These are phyloP conservation scores for Atkinsonella texensis DNA, from an alignment of 2,329 filamentous ascomycete genomes.

Conservation along the genomic window DNA sequence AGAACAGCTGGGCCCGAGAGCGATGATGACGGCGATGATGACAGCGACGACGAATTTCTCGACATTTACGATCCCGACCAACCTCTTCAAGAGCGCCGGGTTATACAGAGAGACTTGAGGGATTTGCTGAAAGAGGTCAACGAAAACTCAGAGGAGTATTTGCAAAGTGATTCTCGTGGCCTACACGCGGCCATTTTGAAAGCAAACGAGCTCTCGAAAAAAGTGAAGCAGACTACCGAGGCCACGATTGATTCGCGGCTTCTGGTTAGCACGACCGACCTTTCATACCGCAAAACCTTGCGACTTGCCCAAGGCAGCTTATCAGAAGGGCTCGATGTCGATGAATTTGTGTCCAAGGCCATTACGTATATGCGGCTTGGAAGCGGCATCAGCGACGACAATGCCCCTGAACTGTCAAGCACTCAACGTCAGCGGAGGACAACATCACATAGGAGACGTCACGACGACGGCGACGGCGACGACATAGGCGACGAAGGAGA, in stretches of 20 bases:
- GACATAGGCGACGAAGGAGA: constrained; percentile 63
- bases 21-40: constrained; percentile 9
- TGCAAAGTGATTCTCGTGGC: constrained; percentile 52
- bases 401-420: constrained; percentile 37
- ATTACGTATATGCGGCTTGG: constrained; percentile 75
- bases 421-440: constrained; percentile 35
- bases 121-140: constrained; percentile 45
- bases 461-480: constrained; percentile 39
- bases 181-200: constrained; percentile 53
- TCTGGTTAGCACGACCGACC: constrained; percentile 67
- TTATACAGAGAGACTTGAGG: constrained; percentile 57
- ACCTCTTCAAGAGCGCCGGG: constrained; percentile 58
- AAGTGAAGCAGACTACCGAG: constrained; percentile 79
- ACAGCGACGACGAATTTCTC: constrained; percentile 11
- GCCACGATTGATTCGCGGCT: constrained; percentile 84
- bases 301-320: constrained; percentile 62
- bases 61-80: constrained; percentile 74
- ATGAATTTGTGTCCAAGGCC: constrained; percentile 85
- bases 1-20: constrained; percentile 9
- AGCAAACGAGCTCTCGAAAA: constrained; percentile 51
- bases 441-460: constrained; percentile 16
- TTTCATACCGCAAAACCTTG: constrained; percentile 67
- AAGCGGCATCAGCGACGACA: constrained; percentile 38
- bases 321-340: constrained; percentile 69
- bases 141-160: constrained; percentile 64